phyloP scores from a whole-genome alignment of 208 protist genomes.

The Vickermania spadyakhi region DNA sequence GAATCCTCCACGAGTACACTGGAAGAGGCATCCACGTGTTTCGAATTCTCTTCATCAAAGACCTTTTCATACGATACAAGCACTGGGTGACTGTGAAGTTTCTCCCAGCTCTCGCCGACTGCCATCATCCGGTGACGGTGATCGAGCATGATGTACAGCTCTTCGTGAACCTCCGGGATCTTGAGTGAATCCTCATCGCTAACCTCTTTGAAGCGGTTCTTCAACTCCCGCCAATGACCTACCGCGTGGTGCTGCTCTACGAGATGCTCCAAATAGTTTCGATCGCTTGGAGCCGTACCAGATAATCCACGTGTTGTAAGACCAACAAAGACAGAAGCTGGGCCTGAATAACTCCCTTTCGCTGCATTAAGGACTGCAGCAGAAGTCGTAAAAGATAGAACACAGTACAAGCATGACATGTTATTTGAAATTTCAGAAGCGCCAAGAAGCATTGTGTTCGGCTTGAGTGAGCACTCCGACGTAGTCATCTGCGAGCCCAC shows the following conservation, averaged over 20 bases:
- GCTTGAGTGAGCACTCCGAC: neutral
- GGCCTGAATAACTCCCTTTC: too few species aligned
- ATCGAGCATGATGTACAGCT: neutral
- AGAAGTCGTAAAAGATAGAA: too few species aligned
- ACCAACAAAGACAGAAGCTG: slow-evolving; percentile 80
- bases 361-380: too few species aligned
- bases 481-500: neutral
- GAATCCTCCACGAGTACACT: too few species aligned
- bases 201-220: too few species aligned
- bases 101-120: neutral
- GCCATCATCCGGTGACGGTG: neutral
- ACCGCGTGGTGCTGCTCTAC: slow-evolving; percentile 7
- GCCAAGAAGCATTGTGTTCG: slow-evolving; percentile 20
- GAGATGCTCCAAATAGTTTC: slow-evolving; percentile 58
- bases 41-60: too few species aligned
- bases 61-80: neutral
- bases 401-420: neutral
- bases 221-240: neutral
- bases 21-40: too few species aligned
- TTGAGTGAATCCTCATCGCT: neutral
- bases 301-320: slow-evolving; percentile 45
- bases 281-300: slow-evolving; percentile 21
- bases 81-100: neutral
- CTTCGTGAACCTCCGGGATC: neutral
- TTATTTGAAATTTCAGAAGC: slow-evolving; percentile 1